Evolutionary conservation across 2,329 filamentous ascomycete species (phyloP), one percentile per base, ranked within the genome.

Genomic region (Aspergillus sp.): DNA sequence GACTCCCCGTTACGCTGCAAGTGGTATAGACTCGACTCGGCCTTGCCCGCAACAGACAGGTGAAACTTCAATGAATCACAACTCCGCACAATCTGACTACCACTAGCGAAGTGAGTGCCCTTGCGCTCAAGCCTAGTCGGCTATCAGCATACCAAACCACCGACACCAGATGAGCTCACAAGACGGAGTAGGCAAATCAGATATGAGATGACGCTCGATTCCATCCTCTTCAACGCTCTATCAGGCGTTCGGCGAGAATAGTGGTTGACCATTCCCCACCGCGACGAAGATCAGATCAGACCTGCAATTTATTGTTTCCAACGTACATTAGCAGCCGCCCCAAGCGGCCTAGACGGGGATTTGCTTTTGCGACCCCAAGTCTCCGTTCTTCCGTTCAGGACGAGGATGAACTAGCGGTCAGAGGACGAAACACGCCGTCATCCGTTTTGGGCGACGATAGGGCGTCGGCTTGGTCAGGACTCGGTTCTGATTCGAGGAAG

Each of bases 231-330:
- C 25, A 29, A 29, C 25, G 25, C 25, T 29, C 25, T 10, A 29
- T 29, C 25, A 9, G 9, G 9, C 11, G 25, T 29, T 7, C 9
- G 25, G 11, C 25, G n/a, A n/a, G n/a, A n/a, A n/a, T n/a, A n/a
- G n/a, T n/a, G n/a, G 25, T 29, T 29, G 25, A 10, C 25, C 5
- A 29, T 29, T 29, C 25, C 7, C 25, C 25, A 25, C 44, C 10
- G 21, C 20, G 44, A 3, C 13, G 44, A 46, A 46, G 44, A 46
- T 46, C 44, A 36, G 3, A 19, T 21, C 40, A 23, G 40, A 20
- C 40, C 14, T 23, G 40, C 45, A 20, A 32, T 31, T 32, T 47
- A 47, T 47, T 47, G 45, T 47, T 47, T 47, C 31, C 45, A 38
- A 25, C n/a, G 19, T 29, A 29, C 45, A 47, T 47, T 34, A 47